Conservation (phyloP, 345 rosid genomes). For the Alliaria petiolata region DNA sequence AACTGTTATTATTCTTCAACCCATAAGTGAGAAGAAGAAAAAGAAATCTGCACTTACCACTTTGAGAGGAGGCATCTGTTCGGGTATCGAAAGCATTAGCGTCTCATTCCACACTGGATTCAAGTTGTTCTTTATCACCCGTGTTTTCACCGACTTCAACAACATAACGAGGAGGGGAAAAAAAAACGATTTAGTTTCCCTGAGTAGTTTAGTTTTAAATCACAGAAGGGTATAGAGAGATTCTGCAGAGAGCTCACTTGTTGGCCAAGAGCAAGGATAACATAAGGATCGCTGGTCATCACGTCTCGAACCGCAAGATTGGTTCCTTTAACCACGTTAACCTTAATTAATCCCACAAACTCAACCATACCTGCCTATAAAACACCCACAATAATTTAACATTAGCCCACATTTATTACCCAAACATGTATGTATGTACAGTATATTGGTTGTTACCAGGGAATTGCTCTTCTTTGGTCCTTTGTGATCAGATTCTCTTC, state of each 20-base stretch:
- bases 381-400: conserved; percentile 16
- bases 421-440: background rate
- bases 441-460: conserved; percentile 42
- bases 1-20: background rate
- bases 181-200: background rate
- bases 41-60: conserved; percentile 50
- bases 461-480: conserved; percentile 62
- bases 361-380: conserved; percentile 95
- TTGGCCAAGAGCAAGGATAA: conserved; percentile 76
- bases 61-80: conserved; percentile 79
- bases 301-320: conserved; percentile 89
- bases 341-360: conserved; percentile 91
- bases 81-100: conserved; percentile 92
- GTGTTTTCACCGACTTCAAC: conserved; percentile 80
- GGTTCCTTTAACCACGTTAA: conserved; percentile 94
- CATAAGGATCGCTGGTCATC: conserved; percentile 91
- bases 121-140: conserved; percentile 90
- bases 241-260: conserved; percentile 56
- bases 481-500: conserved; percentile 64
- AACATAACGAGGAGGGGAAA: no score
- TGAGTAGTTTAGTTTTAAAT: background rate
- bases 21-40: background rate
- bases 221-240: background rate
- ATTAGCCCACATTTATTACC: background rate
- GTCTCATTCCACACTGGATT: conserved; percentile 99